These are phyloP conservation scores for Tolypocladium inflatum DNA, from an alignment of 2,329 filamentous ascomycete genomes.

Conservation along the genomic window DNA sequence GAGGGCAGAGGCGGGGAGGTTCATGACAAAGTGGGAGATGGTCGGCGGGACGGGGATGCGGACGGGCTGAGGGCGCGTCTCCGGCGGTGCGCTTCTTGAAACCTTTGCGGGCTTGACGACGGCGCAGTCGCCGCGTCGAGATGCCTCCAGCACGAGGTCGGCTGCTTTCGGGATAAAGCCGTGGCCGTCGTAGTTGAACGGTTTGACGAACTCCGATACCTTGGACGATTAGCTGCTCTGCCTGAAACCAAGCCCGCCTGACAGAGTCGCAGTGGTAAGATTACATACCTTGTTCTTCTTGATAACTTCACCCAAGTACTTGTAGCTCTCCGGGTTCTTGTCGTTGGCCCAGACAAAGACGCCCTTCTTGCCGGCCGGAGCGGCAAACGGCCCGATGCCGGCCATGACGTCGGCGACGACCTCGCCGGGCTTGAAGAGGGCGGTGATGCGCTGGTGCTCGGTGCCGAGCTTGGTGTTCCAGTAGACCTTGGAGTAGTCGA, in stretches of 20 bases:
- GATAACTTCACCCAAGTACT: constrained; percentile 60
- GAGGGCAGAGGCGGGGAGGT: constrained; percentile 82
- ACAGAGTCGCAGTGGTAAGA: background rate
- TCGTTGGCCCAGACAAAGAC: constrained; percentile 97
- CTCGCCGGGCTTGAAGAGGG: constrained; percentile 70
- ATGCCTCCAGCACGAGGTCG: constrained; percentile 46
- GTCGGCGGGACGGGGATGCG: constrained; percentile 55
- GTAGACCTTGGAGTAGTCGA: constrained; percentile 95
- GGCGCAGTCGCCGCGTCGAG: constrained; percentile 40
- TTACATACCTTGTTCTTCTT: constrained; percentile 64
- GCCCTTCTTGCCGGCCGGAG: constrained; percentile 80
- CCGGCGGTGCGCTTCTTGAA: constrained; percentile 26
- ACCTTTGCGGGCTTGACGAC: constrained; percentile 34
- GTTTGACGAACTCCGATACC: constrained; percentile 59
- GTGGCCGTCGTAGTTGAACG: constrained; percentile 75
- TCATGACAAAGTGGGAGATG: constrained; percentile 96
- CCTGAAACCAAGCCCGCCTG: background rate
- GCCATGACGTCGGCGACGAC: constrained; percentile 96
- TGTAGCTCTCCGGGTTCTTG: constrained; percentile 83
- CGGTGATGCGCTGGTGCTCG: constrained; percentile 75
- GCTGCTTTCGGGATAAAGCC: constrained; percentile 68
- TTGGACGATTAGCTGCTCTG: constrained; percentile 13
- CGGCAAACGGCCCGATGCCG: constrained; percentile 88
- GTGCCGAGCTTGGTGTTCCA: constrained; percentile 91
- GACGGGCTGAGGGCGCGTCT: constrained; percentile 24